Evolutionary conservation across 805 yeast species (phyloP), one percentile per base, ranked within the genome.

Genomic region (Pichia nakasei): DNA sequence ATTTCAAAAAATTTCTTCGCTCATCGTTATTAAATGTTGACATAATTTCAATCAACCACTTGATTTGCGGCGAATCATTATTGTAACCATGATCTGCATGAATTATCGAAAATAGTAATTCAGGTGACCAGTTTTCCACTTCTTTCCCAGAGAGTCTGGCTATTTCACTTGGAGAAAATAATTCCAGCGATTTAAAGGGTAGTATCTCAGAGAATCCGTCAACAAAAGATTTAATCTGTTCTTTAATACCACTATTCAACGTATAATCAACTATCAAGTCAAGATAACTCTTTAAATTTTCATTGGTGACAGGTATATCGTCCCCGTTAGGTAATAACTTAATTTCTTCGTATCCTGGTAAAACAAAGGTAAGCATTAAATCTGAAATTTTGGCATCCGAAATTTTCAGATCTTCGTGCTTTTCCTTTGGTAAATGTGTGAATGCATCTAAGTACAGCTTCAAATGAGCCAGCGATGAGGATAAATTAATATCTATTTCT

Each of bases 1-100:
- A 91, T 60, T 86, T 95, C 38, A 88, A 64, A 56, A 91, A 91
- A 29, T 70, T 63, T 32, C 97, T 70, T 48, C 83, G 77, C 48
- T 87, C 84, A 1, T 63, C 58, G 2, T 53, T 52, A 26, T 63
- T 57, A 48, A 88, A 82, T 7, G 66, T 65, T 3, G 75, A 58
- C 75, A 93, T 68, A 2, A 85, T 68, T 31, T 69, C 68, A n/a
- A 88, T 60, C 36, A 93, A 64, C 44, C 73, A 68, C 46, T 70
- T 72, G 4, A 91, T 76, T 0, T 82, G 69, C 15, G 61, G 61
- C 3, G 95, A 84, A 31, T 82, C 89, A 54, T 74, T 72, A 3
- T 76, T 73, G 56, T 83, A 91, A 2, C 97, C 98, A 62, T 91
- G 97, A 52, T 89, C 94, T 0, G 97, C 96, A 51, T 76, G 76